Base-by-base conservation (phyloP, 2,329 filamentous ascomycete genomes). In the Colletotrichum filicis region DNA sequence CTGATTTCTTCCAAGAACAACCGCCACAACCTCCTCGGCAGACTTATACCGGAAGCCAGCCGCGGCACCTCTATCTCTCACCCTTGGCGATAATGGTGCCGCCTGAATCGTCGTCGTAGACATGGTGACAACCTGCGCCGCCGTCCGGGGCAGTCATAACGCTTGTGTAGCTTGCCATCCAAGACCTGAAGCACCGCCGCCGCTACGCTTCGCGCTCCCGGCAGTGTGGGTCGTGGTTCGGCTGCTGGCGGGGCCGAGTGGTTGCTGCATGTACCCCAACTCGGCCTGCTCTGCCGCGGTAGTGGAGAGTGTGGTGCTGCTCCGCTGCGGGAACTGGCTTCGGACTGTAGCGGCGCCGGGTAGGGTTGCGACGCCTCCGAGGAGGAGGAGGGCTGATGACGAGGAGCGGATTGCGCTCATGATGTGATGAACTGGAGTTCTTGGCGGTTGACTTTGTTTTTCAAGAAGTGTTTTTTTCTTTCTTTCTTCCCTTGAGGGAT, bases 361-460 rank as follows among this genome's bases (percentile, higher is more conserved):
- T 1, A 77, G 73, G 8, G 74, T 74, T 11, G 76, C 75, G 3
- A 77, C 75, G 61, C 75, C 76, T 11, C 75, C 75, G 35, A 77
- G 64, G 46, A 77, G 75, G 57, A 77, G 68, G n/a, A 75, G 74
- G 11, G 73, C 67, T 7, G 75, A 76, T 1, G 75, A 75, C 4
- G 73, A 71, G 16, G 73, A 68, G n/a, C 71, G 56, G 14, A 72
- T 62, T 28, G 59, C 68, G 42, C 68, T 72, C 71, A 72, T 74
- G 46, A 37, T 70, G 12, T 19, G 14, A 9, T 26, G 32, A 22
- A 6, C 9, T 22, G 12, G 9, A 14, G 37, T 19, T 42, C 19
- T 35, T 35, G 4, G 32, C 11, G 32, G 32, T 35, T 42, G 37
- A 19, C 16, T 7, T 0, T 19, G 19, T 2, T 7, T 6, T 42